phyloP scores from a whole-genome alignment of 2,329 filamentous ascomycete species.

The Scleromitrula shiraiana region DNA sequence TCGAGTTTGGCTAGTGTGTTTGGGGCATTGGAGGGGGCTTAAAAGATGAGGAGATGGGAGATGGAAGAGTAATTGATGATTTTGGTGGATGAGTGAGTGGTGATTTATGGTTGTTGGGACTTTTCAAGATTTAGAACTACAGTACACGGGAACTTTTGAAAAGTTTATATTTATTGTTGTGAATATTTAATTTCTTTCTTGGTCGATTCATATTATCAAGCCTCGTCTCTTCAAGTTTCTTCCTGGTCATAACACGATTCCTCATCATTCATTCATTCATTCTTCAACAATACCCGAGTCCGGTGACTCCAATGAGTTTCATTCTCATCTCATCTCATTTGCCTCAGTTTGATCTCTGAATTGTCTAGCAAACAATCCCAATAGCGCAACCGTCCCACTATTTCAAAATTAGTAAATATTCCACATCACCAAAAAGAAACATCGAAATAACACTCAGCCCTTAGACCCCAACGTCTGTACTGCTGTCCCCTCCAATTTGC shows the following conservation, averaged over 20 bases:
- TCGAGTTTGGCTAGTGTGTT: constrained; percentile 4
- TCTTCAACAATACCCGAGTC: not conserved
- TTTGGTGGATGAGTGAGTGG: not conserved
- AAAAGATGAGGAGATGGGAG: not conserved
- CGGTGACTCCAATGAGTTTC: not conserved
- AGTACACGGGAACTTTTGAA: too few relatives aligned
- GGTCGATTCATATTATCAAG: too few relatives aligned
- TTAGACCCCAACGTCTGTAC: constrained; percentile 7
- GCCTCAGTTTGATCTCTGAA: not conserved
- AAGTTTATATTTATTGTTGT: too few relatives aligned
- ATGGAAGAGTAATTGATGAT: not conserved
- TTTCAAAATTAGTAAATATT: too few relatives aligned
- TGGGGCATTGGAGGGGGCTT: constrained; percentile 6
- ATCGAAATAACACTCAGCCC: too few relatives aligned
- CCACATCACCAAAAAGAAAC: too few relatives aligned
- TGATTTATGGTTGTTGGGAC: not conserved
- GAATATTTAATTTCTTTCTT: too few relatives aligned
- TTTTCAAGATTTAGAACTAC: not conserved
- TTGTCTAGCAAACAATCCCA: not conserved
- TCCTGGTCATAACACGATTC: too few relatives aligned
- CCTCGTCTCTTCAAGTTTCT: too few relatives aligned
- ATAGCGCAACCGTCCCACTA: not conserved
- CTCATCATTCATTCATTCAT: too few relatives aligned
- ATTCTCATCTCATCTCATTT: not conserved
- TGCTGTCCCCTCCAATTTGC: not conserved